Conservation (phyloP, 1,284 basidiomycete genomes). For the Ustilago loliicola region DNA sequence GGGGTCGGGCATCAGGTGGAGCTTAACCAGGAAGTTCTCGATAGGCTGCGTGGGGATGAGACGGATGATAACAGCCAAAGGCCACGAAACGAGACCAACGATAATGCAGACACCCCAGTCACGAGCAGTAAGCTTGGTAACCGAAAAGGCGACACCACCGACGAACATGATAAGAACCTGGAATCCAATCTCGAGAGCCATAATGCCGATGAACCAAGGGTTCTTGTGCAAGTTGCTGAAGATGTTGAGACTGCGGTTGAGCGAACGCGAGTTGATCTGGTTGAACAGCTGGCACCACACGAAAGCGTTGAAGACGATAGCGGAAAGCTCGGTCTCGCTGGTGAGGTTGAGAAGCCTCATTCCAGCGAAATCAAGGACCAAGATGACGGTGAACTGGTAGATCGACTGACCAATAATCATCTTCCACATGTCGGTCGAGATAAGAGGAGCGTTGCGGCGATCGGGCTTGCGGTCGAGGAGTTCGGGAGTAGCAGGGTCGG, state of each 20-base stretch:
- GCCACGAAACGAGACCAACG: conserved; percentile 87
- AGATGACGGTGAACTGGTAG: conserved; percentile 86
- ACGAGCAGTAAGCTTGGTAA: conserved; percentile 80
- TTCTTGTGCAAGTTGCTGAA: conserved; percentile 87
- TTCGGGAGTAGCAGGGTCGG: conserved; percentile 86
- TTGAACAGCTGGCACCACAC: conserved; percentile 85
- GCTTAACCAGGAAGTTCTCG: conserved; percentile 78
- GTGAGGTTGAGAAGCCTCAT: conserved; percentile 75
- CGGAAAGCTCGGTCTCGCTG: conserved; percentile 76
- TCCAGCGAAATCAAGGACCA: conserved; percentile 91
- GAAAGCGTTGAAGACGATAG: conserved; percentile 95
- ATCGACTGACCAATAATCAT: conserved; percentile 90
- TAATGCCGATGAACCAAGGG: conserved; percentile 88
- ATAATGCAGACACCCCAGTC: conserved; percentile 95
- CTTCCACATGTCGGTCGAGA: conserved; percentile 84
- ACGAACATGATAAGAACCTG: conserved; percentile 92
- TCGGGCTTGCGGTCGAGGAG: conserved; percentile 92
- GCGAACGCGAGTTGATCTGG: conserved; percentile 88
- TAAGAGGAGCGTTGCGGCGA: conserved; percentile 86
- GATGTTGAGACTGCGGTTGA: conserved; percentile 88
- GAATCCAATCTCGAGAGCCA: conserved; percentile 84
- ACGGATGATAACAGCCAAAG: conserved; percentile 86
- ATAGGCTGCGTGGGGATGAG: conserved; percentile 84
- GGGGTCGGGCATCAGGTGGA: conserved; percentile 79
- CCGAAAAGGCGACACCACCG: conserved; percentile 91